These are phyloP conservation scores for Nothophytophthora sp. DNA, from an alignment of 352 stramenopile species.

Conservation along the genomic window DNA sequence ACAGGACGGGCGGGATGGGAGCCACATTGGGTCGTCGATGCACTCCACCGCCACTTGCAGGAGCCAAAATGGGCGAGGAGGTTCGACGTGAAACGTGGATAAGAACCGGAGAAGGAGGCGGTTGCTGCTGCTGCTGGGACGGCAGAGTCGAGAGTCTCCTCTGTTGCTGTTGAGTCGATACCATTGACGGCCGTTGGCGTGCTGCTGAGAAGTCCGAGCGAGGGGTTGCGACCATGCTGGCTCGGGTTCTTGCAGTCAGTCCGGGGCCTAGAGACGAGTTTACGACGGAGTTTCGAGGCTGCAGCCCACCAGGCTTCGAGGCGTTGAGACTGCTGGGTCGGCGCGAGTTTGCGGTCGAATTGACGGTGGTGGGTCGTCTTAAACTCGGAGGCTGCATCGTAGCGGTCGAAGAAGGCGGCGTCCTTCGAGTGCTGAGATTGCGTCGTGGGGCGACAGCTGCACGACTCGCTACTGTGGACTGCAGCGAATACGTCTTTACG, in stretches of 20 bases:
- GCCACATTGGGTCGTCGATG: conserved; percentile 53
- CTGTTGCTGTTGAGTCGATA: conserved; percentile 6
- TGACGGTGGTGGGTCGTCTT: not conserved
- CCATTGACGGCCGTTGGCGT: conserved; percentile 9
- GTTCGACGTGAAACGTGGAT: conserved; percentile 61
- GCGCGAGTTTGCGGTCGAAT: conserved; percentile 5
- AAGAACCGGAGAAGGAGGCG: conserved; percentile 47
- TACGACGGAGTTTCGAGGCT: too few species aligned
- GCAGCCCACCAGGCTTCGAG: too few species aligned
- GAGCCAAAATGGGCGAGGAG: conserved; percentile 47
- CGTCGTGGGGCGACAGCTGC: conserved; percentile 29
- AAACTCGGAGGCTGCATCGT: not conserved
- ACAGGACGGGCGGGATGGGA: conserved; percentile 31
- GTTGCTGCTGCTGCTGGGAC: conserved; percentile 14
- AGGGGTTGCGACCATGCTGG: conserved; percentile 12
- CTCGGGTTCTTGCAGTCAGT: conserved; percentile 7
- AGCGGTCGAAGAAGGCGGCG: conserved; percentile 4
- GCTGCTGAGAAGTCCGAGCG: not conserved
- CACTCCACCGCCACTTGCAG: conserved; percentile 23
- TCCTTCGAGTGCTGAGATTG: conserved; percentile 7
- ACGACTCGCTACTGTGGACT: conserved; percentile 43
- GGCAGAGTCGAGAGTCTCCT: conserved; percentile 17
- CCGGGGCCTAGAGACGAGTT: too few species aligned
- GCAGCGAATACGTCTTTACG: conserved; percentile 36
- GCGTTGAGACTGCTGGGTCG: conserved; percentile 2